These are phyloP conservation scores for Casuarina cunninghamiana DNA, from an alignment of 306 rosid genomes.

Conservation along the genomic window DNA sequence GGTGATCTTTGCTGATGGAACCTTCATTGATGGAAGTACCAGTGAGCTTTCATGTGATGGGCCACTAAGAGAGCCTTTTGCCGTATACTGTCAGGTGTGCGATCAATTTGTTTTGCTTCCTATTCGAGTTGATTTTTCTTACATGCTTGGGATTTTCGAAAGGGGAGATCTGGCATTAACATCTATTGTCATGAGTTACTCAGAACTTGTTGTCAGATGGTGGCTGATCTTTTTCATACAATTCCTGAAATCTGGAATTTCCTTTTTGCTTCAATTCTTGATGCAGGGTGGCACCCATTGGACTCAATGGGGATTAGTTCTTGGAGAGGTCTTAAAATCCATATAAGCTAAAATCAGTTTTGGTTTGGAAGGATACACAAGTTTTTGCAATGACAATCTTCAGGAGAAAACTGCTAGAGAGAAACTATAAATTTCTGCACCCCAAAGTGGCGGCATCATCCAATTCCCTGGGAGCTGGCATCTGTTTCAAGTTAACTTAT, in stretches of 20 bases:
- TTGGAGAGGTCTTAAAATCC: conserved; percentile 76
- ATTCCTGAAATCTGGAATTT: conserved; percentile 13
- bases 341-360: conserved; percentile 33
- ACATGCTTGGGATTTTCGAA: background rate
- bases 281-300: conserved; percentile 92
- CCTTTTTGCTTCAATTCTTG: conserved; percentile 12
- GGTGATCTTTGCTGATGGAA: conserved; percentile 98
- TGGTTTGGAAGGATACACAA: conserved; percentile 12
- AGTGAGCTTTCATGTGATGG: conserved; percentile 99
- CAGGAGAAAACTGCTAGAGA: background rate
- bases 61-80: conserved; percentile 83
- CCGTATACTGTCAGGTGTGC: conserved; percentile 87
- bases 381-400: background rate
- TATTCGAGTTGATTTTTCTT: background rate
- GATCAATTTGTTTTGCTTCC: background rate
- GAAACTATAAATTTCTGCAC: too few species aligned
- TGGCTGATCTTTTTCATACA: background rate
- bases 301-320: conserved; percentile 93
- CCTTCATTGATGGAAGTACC: conserved; percentile 93
- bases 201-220: background rate
- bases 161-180: background rate
- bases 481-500: background rate
- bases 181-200: background rate
- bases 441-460: background rate
- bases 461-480: background rate